phyloP scores from a whole-genome alignment of 2,329 filamentous ascomycete species.

The Verticillium dahliae region DNA sequence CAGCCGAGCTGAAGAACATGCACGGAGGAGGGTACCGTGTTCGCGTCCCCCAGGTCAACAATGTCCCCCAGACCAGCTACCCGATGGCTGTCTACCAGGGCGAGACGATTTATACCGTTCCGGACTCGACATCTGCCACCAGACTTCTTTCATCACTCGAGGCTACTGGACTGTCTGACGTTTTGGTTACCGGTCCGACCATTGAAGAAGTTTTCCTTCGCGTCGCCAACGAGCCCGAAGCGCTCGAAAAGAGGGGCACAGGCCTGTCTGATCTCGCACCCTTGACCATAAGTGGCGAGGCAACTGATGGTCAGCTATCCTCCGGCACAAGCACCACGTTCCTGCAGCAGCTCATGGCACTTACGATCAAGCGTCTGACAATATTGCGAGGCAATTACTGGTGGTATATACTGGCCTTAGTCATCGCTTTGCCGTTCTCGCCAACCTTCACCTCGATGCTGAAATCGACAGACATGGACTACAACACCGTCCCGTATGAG shows the following conservation, averaged over 20 bases:
- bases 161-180: slow-evolving; percentile 48
- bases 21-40: slow-evolving; percentile 40
- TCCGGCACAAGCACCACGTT: slow-evolving; percentile 54
- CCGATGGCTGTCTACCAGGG: neutral
- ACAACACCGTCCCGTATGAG: neutral
- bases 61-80: slow-evolving; percentile 10
- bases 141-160: slow-evolving; percentile 33
- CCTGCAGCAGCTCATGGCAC: slow-evolving; percentile 50
- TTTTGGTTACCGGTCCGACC: slow-evolving; percentile 57
- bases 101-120: neutral
- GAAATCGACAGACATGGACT: neutral
- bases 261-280: slow-evolving; percentile 8
- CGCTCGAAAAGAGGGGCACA: slow-evolving; percentile 21
- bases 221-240: slow-evolving; percentile 55
- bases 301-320: slow-evolving; percentile 26
- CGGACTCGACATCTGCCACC: neutral
- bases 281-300: neutral
- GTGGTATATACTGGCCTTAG: slow-evolving; percentile 1
- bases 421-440: neutral
- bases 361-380: slow-evolving; percentile 58
- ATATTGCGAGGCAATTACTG: slow-evolving; percentile 41
- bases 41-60: slow-evolving; percentile 15
- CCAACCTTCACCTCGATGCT: neutral
- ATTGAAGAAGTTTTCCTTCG: slow-evolving; percentile 70
- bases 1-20: slow-evolving; percentile 58